A percentile compares a stretch with the other conserved stretches of the same genome.
Evolutionary conservation across 352 stramenopile genomes (phyloP).

Genomic region (Pythium dissotocum): DNA sequence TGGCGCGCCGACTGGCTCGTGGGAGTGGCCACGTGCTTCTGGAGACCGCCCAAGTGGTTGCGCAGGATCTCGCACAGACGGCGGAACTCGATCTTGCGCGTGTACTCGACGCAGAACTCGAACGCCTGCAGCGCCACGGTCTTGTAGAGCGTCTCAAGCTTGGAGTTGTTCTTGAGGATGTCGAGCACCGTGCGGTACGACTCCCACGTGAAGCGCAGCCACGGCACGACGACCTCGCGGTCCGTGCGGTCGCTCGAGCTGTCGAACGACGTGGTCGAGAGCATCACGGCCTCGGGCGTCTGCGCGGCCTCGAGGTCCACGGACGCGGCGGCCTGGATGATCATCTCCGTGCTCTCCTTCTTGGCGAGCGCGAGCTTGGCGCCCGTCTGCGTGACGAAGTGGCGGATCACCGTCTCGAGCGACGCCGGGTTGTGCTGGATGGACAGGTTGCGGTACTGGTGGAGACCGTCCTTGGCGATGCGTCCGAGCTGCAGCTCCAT

Average conservation of each 20-base stretch:
- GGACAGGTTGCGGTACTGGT: conserved; percentile 97
- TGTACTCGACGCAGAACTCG: conserved; percentile 85
- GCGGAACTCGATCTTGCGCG: conserved; percentile 95
- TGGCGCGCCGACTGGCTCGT: conserved; percentile 76
- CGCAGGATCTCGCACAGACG: conserved; percentile 97
- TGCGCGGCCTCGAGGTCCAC: conserved; percentile 93
- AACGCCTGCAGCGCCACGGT: conserved; percentile 78
- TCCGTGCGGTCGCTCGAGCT: conserved; percentile 94
- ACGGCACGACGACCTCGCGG: conserved; percentile 92
- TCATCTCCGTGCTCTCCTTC: conserved; percentile 86
- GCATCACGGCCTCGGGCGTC: conserved; percentile 94
- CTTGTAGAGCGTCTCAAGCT: conserved; percentile 86
- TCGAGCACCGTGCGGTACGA: conserved; percentile 97
- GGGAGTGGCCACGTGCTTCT: conserved; percentile 87
- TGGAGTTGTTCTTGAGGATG: conserved; percentile 97
- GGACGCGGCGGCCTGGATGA: conserved; percentile 75
- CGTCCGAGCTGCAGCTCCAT: conserved; percentile 92
- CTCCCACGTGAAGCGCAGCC: conserved; percentile 97
- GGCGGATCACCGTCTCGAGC: conserved; percentile 93
- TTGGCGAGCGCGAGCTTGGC: conserved; percentile 87
- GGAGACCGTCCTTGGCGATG: conserved; percentile 97
- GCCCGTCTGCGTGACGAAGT: conserved; percentile 90
- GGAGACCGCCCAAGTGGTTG: conserved; percentile 94
- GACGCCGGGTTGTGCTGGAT: conserved; percentile 94
- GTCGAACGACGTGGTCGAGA: conserved; percentile 96